A percentile compares a stretch with the other conserved stretches of the same genome.
Evolutionary conservation across 1,284 basidiomycete species (phyloP).

Genomic region (Baeospora myosura): DNA sequence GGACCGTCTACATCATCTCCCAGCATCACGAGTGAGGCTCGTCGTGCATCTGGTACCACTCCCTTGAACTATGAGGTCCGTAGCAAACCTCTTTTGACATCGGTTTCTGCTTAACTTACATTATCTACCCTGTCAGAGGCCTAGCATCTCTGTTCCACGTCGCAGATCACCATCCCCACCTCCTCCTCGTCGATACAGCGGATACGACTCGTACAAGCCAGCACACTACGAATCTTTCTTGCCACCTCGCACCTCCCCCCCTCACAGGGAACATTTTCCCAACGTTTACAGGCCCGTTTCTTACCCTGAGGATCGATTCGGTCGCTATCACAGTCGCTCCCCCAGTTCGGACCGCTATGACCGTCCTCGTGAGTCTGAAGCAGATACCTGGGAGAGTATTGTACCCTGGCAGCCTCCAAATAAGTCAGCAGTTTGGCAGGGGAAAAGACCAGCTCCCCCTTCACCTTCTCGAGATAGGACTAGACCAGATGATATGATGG

Average conservation of each 20-base stretch:
- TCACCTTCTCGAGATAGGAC: not conserved
- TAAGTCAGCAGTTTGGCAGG: not conserved
- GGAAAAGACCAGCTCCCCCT: not conserved
- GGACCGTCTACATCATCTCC: conserved; percentile 22
- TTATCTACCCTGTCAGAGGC: not conserved
- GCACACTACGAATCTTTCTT: too few species aligned
- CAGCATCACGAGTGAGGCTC: conserved; percentile 22
- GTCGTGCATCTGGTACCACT: conserved; percentile 23
- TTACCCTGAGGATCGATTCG: not conserved
- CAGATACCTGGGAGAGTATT: not conserved
- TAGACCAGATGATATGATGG: too few species aligned
- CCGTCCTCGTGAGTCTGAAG: not conserved
- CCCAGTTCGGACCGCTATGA: not conserved
- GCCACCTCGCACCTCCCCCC: not conserved
- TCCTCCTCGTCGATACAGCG: not conserved
- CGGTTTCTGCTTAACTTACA: not conserved
- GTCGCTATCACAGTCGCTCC: not conserved
- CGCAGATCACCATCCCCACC: not conserved
- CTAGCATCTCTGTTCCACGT: not conserved
- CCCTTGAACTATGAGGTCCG: conserved; percentile 29
- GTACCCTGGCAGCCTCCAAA: not conserved
- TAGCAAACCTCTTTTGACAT: not conserved
- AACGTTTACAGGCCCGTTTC: not conserved
- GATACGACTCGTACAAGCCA: not conserved
- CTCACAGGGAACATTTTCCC: not conserved